Percentiles rank a stretch among this genome's conserved stretches.
Evolutionary conservation across 495 filamentous ascomycete genomes (phyloP).

Genomic region (Penicillium taxi): DNA sequence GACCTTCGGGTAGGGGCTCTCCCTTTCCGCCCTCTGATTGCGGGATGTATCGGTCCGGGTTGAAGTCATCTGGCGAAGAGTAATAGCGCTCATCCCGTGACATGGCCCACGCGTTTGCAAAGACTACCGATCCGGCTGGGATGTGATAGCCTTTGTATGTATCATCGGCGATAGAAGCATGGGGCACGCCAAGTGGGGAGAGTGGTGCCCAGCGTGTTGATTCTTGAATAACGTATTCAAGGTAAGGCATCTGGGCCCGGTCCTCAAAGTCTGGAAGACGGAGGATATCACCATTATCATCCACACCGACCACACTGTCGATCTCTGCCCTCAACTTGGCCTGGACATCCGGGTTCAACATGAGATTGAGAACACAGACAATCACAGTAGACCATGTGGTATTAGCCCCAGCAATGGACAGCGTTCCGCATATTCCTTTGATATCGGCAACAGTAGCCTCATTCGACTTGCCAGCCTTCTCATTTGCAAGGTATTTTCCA

Average conservation of each 20-base stretch:
- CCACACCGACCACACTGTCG: slow-evolving; percentile 12
- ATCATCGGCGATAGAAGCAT: slow-evolving; percentile 44
- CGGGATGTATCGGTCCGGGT: slow-evolving; percentile 38
- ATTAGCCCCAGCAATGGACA: slow-evolving; percentile 44
- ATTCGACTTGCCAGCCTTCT: slow-evolving; percentile 19
- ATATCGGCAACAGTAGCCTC: slow-evolving; percentile 37
- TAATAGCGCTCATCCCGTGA: slow-evolving; percentile 31
- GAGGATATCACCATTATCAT: slow-evolving; percentile 3
- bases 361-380: slow-evolving; percentile 33
- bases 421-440: slow-evolving; percentile 41
- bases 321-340: slow-evolving; percentile 41
- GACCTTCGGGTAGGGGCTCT: slow-evolving; percentile 41
- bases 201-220: slow-evolving; percentile 30
- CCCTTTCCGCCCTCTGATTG: slow-evolving; percentile 37
- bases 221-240: slow-evolving; percentile 28
- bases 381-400: slow-evolving; percentile 34
- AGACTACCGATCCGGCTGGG: slow-evolving; percentile 34
- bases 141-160: slow-evolving; percentile 43
- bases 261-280: slow-evolving; percentile 18
- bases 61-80: slow-evolving; percentile 31
- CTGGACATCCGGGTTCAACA: slow-evolving; percentile 34
- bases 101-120: slow-evolving; percentile 40
- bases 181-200: slow-evolving; percentile 39
- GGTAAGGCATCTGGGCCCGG: slow-evolving; percentile 19
- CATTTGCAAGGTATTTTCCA: slow-evolving; percentile 12